Conservation (phyloP, 345 rosid genomes). For the Eucalyptus pauciflora region DNA sequence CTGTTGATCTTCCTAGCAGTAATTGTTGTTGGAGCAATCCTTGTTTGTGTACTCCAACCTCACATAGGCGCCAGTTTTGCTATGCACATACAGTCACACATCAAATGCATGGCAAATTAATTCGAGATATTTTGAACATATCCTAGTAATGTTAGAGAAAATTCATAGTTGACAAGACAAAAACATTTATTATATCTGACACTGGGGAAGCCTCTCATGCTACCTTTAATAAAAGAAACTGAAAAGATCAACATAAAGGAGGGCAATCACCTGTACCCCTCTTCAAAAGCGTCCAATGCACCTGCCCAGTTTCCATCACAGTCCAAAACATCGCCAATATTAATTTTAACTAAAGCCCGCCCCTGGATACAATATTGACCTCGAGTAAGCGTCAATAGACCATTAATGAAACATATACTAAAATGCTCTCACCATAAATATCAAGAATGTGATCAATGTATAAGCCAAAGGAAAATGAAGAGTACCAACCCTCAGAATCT, state of each 20-base stretch:
- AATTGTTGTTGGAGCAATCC: neutral
- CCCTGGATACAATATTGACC: slow-evolving; percentile 45
- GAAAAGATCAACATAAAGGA: neutral
- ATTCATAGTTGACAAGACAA: neutral
- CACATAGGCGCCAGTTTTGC: neutral
- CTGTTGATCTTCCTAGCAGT: neutral
- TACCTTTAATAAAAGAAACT: neutral
- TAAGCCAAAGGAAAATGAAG: neutral
- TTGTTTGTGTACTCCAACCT: neutral
- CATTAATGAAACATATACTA: neutral
- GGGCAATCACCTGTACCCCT: slow-evolving; percentile 51
- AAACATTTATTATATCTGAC: neutral
- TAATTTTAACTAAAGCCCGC: slow-evolving; percentile 76
- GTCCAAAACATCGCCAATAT: slow-evolving; percentile 71
- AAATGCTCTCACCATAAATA: neutral
- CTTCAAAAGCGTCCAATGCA: slow-evolving; percentile 69
- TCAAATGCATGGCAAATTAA: neutral
- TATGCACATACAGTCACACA: neutral
- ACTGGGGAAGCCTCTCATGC: neutral
- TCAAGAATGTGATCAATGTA: neutral
- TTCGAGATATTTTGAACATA: neutral
- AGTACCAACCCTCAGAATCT: neutral
- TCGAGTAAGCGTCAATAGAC: slow-evolving; percentile 12
- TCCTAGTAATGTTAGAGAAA: neutral
- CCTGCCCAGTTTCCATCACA: slow-evolving; percentile 57